These are phyloP conservation scores for Salix brachista DNA, from an alignment of 345 rosid genomes.

Conservation along the genomic window DNA sequence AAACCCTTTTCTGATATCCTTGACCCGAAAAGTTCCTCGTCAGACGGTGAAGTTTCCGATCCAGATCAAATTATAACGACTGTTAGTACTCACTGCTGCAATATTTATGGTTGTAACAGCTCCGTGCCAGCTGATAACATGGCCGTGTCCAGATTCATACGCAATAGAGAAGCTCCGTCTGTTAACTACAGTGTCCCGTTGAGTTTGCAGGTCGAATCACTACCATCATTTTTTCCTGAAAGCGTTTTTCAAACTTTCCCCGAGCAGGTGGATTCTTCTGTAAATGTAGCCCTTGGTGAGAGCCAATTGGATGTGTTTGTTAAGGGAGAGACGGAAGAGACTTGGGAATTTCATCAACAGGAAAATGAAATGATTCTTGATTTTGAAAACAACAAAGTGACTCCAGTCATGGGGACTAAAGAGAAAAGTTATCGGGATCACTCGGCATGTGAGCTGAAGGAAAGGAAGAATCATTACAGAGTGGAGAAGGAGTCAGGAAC, in stretches of 20 bases:
- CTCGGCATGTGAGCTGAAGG: neutral
- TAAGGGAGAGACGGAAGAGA: neutral
- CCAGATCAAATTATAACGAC: neutral
- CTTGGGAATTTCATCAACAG: neutral
- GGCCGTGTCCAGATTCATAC: neutral
- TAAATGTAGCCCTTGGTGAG: neutral
- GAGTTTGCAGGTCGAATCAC: neutral
- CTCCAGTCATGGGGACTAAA: slow-evolving; percentile 3
- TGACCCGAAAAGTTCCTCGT: neutral
- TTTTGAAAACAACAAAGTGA: neutral
- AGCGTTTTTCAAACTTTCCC: neutral
- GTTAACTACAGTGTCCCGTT: neutral
- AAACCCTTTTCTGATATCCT: slow-evolving; percentile 22
- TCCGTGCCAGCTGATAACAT: neutral
- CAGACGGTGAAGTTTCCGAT: neutral
- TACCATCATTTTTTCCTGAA: neutral
- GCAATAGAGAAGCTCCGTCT: neutral
- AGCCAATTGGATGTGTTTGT: neutral
- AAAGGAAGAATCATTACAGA: slow-evolving; percentile 7
- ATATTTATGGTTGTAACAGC: neutral
- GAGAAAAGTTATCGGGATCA: neutral
- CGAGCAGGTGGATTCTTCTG: neutral
- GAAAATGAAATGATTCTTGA: neutral
- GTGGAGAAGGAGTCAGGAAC: neutral
- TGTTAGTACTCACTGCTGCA: neutral